Evolutionary conservation across 345 rosid genomes (phyloP).

Genomic region (Salix koriyanagi): DNA sequence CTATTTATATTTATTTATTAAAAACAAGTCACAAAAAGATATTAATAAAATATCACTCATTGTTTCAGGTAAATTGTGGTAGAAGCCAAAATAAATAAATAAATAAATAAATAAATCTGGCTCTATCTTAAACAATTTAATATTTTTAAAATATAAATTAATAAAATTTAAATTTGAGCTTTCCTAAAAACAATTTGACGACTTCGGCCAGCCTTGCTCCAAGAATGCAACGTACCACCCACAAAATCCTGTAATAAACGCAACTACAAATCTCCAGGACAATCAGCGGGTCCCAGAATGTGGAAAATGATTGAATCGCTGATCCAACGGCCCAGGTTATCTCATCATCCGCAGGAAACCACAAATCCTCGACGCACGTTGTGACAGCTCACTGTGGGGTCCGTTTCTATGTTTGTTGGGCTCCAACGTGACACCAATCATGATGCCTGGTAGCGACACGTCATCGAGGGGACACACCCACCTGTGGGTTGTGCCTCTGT

Average conservation of each 20-base stretch:
- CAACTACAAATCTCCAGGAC: not conserved
- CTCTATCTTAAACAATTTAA: no score
- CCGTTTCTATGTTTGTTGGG: not conserved
- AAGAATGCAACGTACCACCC: conserved; percentile 43
- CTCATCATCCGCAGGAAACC: not conserved
- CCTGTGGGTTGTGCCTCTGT: conserved; percentile 18
- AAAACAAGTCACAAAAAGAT: no score
- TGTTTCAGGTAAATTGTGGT: no score
- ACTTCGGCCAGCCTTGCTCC: conserved; percentile 14
- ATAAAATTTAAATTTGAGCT: no score
- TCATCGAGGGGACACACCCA: conserved; percentile 34
- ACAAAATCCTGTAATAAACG: conserved; percentile 20
- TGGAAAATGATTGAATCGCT: conserved; percentile 8
- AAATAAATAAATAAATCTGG: no score
- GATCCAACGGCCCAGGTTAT: conserved; percentile 39
- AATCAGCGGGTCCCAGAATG: conserved; percentile 11
- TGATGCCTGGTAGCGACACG: conserved; percentile 43
- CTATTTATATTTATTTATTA: no score
- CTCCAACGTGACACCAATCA: conserved; percentile 54
- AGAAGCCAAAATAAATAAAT: no score
- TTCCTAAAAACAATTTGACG: no score
- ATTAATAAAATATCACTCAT: no score
- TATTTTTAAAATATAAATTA: no score
- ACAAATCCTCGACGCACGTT: conserved; percentile 28
- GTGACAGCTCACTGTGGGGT: conserved; percentile 53